Evolutionary conservation across 257 asterid species (phyloP), one percentile per base, ranked within the genome.

Genomic region (Ophiorrhiza pumila): DNA sequence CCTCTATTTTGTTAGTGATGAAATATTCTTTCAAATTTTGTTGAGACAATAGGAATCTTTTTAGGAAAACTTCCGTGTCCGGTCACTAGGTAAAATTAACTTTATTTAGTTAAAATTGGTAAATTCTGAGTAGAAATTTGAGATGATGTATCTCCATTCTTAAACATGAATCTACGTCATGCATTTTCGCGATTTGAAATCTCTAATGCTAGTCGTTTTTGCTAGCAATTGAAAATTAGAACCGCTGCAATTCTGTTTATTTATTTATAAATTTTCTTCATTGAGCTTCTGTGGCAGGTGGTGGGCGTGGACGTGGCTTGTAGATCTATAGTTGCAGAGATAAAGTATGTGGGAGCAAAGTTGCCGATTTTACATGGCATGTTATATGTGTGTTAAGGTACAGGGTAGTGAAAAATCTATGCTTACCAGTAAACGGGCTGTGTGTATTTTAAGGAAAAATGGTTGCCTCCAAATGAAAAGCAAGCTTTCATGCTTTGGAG

Each of bases 271-370:
- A 58, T 22, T 46, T 3, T 65, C 10, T 23, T 18, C 53, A 20
- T 61, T 42, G 2, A 42, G 53, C 53, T 76, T 60, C 73, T 43
- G 59, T 31, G 64, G 70, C 77, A 82, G 88, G 82, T 68, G 89
- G 85, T 61, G 86, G 85, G 1, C 83, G 80, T 14, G 85, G 89
- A 7, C 86, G 86, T 63, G 87, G 89, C 42, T 82, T 77, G 81
- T 69, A 50, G 4, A 50, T 42, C 67, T 31, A 29, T 22, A 69
- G 60, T 68, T 64, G 52, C 22, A 5, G 72, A 64, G 61, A 45
- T 25, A n/a, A 42, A 34, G 64, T 42, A 53, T 34, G 2, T 31
- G 41, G 61, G 65, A 74, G 39, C 71, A n/a, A 52, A 65, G 64
- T 46, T 79, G 76, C 70, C 72, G 32, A 50, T 79, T 80, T 71